These are phyloP conservation scores for Cucumis cinereus DNA, from an alignment of 306 rosid genomes.

Conservation along the genomic window DNA sequence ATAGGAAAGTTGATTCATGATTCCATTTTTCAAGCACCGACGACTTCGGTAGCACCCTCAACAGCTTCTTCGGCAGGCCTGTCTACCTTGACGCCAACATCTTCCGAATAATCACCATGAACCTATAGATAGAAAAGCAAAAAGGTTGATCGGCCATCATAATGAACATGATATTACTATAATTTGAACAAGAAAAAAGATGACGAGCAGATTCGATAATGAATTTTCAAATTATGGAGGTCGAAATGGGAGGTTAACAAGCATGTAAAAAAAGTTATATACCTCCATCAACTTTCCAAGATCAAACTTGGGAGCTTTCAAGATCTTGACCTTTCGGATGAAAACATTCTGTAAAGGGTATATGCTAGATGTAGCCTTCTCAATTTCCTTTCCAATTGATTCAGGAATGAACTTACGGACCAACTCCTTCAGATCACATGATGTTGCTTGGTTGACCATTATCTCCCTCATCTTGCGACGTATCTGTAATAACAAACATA, in stretches of 20 bases:
- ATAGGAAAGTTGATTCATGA: not conserved
- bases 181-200: not conserved
- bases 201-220: not conserved
- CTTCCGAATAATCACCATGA: slow-evolving; percentile 64
- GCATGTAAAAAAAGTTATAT: not conserved
- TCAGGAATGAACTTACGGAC: slow-evolving; percentile 80
- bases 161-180: too few species aligned
- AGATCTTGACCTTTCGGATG: slow-evolving; percentile 74
- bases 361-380: slow-evolving; percentile 65
- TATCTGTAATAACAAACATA: slow-evolving; percentile 28
- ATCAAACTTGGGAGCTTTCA: slow-evolving; percentile 92
- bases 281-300: slow-evolving; percentile 95
- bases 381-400: slow-evolving; percentile 70
- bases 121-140: slow-evolving; percentile 29
- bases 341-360: slow-evolving; percentile 84
- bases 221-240: not conserved
- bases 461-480: slow-evolving; percentile 86
- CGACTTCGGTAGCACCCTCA: slow-evolving; percentile 39
- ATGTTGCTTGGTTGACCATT: slow-evolving; percentile 61
- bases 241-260: not conserved
- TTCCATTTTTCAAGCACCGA: slow-evolving; percentile 45
- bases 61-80: slow-evolving; percentile 61
- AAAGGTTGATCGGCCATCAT: too few species aligned
- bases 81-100: slow-evolving; percentile 68
- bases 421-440: slow-evolving; percentile 82